Percentiles rank a stretch among this genome's conserved stretches.
phyloP scores from a whole-genome alignment of 164 flowering plant species.

The Magnolia kwangsiensis region DNA sequence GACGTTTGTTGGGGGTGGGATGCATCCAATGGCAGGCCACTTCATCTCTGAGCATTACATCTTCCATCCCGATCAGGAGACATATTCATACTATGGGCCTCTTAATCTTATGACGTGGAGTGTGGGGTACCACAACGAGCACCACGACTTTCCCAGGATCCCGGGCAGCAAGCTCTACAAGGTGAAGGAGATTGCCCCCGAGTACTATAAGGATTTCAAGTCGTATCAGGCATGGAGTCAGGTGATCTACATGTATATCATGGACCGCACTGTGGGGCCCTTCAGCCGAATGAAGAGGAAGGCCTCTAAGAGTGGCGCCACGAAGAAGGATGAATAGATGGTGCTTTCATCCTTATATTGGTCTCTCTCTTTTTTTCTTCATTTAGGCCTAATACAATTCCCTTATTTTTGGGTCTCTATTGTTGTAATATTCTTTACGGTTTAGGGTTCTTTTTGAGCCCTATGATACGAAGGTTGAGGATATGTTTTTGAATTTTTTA shows the following conservation, averaged over 20 bases:
- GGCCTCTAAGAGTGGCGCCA: background rate
- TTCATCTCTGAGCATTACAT: constrained; percentile 93
- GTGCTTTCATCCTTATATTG: background rate
- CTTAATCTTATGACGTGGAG: constrained; percentile 85
- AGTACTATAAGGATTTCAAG: constrained; percentile 59
- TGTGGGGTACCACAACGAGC: constrained; percentile 96
- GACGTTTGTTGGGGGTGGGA: constrained; percentile 94
- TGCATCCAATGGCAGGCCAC: constrained; percentile 99
- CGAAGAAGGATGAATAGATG: constrained; percentile 11
- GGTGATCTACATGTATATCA: constrained; percentile 89
- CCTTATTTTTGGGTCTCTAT: background rate
- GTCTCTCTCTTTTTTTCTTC: background rate
- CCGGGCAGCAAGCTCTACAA: constrained; percentile 86
- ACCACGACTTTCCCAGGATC: constrained; percentile 96
- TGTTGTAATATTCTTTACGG: background rate
- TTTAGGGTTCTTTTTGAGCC: background rate
- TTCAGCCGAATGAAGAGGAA: constrained; percentile 93
- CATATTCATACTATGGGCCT: constrained; percentile 94
- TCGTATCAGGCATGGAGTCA: constrained; percentile 90
- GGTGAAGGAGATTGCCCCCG: constrained; percentile 94
- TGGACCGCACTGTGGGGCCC: constrained; percentile 80
- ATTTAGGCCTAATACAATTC: background rate
- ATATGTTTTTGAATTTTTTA: too few species aligned
- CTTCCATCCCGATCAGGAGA: constrained; percentile 82
- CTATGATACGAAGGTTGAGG: background rate